Percentiles rank a stretch among this genome's conserved stretches.
Conservation (phyloP, 2,329 filamentous ascomycete genomes). For the Apiospora arundinis region DNA sequence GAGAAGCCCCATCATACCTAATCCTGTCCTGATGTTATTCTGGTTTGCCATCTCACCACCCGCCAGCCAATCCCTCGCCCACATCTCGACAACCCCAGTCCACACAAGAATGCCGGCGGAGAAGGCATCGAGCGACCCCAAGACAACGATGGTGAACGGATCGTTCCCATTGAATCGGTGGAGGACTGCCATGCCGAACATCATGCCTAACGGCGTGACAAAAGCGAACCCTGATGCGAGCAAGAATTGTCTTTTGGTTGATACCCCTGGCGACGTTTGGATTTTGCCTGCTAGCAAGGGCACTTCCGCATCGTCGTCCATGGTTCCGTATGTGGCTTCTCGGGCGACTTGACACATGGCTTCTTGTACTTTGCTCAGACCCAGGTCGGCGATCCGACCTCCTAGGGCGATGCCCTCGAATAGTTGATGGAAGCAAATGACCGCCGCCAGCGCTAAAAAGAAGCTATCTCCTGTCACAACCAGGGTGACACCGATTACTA, state of each 20-base stretch:
- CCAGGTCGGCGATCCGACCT: slow-evolving; percentile 55
- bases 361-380: neutral
- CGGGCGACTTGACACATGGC: neutral
- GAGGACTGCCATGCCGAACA: slow-evolving; percentile 62
- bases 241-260: slow-evolving; percentile 40
- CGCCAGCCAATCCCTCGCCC: slow-evolving; percentile 60
- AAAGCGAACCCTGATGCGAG: slow-evolving; percentile 57
- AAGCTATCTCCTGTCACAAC: slow-evolving; percentile 39
- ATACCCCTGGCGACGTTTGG: neutral
- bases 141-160: slow-evolving; percentile 56
- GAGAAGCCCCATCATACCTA: slow-evolving; percentile 1
- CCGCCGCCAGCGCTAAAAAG: slow-evolving; percentile 38
- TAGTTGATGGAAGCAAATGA: slow-evolving; percentile 64
- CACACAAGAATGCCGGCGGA: slow-evolving; percentile 63
- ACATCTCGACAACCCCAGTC: slow-evolving; percentile 65
- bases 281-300: neutral
- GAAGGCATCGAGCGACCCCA: slow-evolving; percentile 62
- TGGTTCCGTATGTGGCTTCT: neutral
- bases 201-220: slow-evolving; percentile 65
- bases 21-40: neutral
- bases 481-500: slow-evolving; percentile 54
- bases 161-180: slow-evolving; percentile 62
- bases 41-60: slow-evolving; percentile 35
- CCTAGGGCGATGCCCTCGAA: slow-evolving; percentile 65
- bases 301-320: too few species aligned